Base-by-base conservation (phyloP, 345 rosid genomes). In the Eucalyptus fibrosa region DNA sequence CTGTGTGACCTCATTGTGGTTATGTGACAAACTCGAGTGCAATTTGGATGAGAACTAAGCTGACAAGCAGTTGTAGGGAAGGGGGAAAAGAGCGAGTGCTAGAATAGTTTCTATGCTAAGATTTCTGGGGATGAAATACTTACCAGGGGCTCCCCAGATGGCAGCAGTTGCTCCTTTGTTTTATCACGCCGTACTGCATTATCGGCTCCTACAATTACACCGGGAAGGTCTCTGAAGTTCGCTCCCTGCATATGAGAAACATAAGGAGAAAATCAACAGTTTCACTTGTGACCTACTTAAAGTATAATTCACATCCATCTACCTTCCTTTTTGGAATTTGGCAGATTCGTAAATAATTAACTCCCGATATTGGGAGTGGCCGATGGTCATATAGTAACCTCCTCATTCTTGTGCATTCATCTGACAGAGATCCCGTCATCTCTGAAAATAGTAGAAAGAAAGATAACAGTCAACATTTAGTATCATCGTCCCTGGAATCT, bases 241-340 rank as follows among this genome's bases (percentile, higher is more conserved):
- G 99, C 99, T 91, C 99, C 99, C 99, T 97, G 89, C 50, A 92
- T 88, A 89, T 88, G 77, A 89, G 88, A 91, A 85, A 80, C 42
- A 90, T 34, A 88, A 90, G 51, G 16, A 59, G 65, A 87, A 45
- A 56, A 37, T 53, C 51, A 44, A 88, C 87, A 80, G 50, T 45
- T 60, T n/a, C 89, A 18, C 32, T 60, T 77, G 69, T 69, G 28
- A n/a, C 83, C 44, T 69, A 17, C 30, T 89, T 32, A 87, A 37
- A 86, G 65, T 86, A 56, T 53, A 88, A 40, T 50, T 80, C 32
- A 50, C 19, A 89, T 37, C 45, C 56, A 53, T 56, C 82, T 89
- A 97, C 99, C 99, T 97, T 96, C 92, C 93, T 94, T 95, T 94
- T 97, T 53, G 99, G 99, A 88, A 97, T 95, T 91, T 90, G 95